Evolutionary conservation across 768 basidiomycete genomes (phyloP).

Genomic region (Suillus placidus): DNA sequence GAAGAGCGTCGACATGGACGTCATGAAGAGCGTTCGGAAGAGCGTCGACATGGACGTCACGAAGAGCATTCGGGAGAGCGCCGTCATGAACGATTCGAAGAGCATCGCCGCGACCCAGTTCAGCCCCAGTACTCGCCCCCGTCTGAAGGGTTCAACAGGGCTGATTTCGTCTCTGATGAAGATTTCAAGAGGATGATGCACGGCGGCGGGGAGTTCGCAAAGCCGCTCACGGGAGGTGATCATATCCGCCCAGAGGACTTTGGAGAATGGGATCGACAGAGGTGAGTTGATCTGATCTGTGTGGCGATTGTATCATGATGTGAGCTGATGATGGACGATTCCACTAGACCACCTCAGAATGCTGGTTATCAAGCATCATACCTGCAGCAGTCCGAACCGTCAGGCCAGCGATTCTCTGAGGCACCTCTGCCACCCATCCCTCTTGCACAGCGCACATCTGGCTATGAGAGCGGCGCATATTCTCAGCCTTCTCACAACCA

Average conservation of each 20-base stretch:
- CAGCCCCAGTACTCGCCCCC: neutral
- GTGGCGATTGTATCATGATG: neutral
- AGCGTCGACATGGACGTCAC: slow-evolving; percentile 5
- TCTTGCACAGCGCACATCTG: neutral
- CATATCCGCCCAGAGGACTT: slow-evolving; percentile 8
- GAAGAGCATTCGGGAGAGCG: neutral
- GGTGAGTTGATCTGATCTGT: neutral
- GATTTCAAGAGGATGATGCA: slow-evolving; percentile 27
- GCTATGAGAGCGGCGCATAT: neutral
- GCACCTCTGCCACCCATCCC: slow-evolving; percentile 1
- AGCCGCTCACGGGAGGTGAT: neutral
- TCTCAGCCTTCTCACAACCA: slow-evolving; percentile 2
- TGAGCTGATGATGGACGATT: neutral
- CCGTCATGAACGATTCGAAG: neutral
- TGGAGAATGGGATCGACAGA: slow-evolving; percentile 10
- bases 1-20: neutral
- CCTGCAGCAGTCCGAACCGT: neutral
- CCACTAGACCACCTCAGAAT: slow-evolving; percentile 15
- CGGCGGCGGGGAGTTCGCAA: slow-evolving; percentile 16
- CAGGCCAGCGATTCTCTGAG: neutral
- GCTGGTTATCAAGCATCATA: slow-evolving; percentile 10
- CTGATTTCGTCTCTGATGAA: slow-evolving; percentile 34
- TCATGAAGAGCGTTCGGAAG: slow-evolving; percentile 2
- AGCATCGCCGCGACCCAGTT: slow-evolving; percentile 4
- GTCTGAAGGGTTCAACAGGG: slow-evolving; percentile 20